Conservation (phyloP, 805 yeast genomes). For the Cyberlindnera veronae region DNA sequence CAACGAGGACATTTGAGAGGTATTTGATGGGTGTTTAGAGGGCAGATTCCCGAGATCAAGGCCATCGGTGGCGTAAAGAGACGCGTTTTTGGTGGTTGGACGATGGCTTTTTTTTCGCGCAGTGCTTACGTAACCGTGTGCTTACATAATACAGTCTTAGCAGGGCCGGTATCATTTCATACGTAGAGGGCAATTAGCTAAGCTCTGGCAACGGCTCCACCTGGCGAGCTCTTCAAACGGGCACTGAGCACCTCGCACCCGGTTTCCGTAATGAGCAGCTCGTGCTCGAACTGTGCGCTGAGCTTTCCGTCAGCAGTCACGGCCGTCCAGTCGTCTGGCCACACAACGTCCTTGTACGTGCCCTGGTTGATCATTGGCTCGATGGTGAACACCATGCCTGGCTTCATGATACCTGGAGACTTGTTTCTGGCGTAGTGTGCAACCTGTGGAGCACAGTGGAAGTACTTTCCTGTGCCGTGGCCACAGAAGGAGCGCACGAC, state of each 20-base stretch:
- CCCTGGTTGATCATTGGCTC: slow-evolving; percentile 97
- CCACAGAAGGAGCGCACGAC: slow-evolving; percentile 92
- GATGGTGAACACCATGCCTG: slow-evolving; percentile 95
- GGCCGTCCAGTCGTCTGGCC: slow-evolving; percentile 99
- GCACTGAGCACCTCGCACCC: slow-evolving; percentile 91
- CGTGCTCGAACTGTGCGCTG: slow-evolving; percentile 95
- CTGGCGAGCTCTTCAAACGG: slow-evolving; percentile 77
- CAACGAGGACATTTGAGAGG: slow-evolving; percentile 60
- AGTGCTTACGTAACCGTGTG: background rate
- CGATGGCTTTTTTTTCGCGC: too few relatives aligned
- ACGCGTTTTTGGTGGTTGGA: too few relatives aligned
- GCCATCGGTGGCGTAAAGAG: background rate
- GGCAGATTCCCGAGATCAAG: too few relatives aligned
- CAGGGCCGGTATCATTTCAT: too few relatives aligned
- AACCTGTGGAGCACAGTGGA: slow-evolving; percentile 89
- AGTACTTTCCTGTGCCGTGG: slow-evolving; percentile 82
- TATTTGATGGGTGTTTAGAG: too few relatives aligned
- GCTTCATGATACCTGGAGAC: slow-evolving; percentile 88
- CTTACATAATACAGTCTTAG: too few relatives aligned
- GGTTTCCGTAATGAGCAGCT: slow-evolving; percentile 84
- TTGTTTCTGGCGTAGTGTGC: slow-evolving; percentile 95
- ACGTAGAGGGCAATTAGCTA: too few relatives aligned
- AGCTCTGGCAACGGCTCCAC: slow-evolving; percentile 71
- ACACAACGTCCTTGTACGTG: slow-evolving; percentile 67
- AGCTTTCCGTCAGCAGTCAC: slow-evolving; percentile 84